These are phyloP conservation scores for Blastocystis sp. DNA, from an alignment of 352 stramenopile species.

Conservation along the genomic window DNA sequence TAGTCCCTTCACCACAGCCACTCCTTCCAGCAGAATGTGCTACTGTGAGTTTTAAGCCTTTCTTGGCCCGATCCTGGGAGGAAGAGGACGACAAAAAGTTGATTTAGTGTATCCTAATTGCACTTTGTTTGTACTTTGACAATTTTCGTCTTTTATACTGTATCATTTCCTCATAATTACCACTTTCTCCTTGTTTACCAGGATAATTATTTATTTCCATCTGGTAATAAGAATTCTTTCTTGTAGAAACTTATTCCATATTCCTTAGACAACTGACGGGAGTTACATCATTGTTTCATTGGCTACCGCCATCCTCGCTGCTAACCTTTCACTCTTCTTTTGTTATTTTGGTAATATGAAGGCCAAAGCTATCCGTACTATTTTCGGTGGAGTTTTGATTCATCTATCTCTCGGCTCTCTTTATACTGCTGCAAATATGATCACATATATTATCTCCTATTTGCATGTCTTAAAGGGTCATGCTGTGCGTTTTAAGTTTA, in stretches of 20 bases:
- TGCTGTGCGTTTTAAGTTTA: not conserved
- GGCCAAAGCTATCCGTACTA: slow-evolving; percentile 32
- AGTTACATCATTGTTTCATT: not conserved
- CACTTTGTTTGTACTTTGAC: too few species aligned
- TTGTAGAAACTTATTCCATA: too few species aligned
- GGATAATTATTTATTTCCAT: too few species aligned
- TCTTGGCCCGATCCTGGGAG: too few species aligned
- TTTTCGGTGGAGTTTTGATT: slow-evolving; percentile 54
- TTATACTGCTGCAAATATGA: slow-evolving; percentile 62
- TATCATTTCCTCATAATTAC: too few species aligned
- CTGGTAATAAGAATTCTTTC: too few species aligned
- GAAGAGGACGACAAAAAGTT: too few species aligned
- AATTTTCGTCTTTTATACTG: too few species aligned
- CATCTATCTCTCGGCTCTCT: slow-evolving; percentile 40
- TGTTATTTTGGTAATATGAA: slow-evolving; percentile 23
- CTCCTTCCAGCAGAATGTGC: not conserved
- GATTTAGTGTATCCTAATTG: too few species aligned
- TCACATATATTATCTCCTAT: slow-evolving; percentile 62
- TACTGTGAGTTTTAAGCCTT: too few species aligned
- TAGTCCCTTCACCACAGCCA: not conserved
- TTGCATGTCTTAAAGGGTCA: slow-evolving; percentile 20
- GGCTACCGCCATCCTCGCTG: not conserved
- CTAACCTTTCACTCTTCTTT: slow-evolving; percentile 24
- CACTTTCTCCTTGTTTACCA: too few species aligned
- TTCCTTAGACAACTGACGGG: not conserved